Percentiles rank a stretch among this genome's conserved stretches.
These are phyloP conservation scores for Vigna mungo DNA, from an alignment of 306 rosid genomes.

Conservation along the genomic window DNA sequence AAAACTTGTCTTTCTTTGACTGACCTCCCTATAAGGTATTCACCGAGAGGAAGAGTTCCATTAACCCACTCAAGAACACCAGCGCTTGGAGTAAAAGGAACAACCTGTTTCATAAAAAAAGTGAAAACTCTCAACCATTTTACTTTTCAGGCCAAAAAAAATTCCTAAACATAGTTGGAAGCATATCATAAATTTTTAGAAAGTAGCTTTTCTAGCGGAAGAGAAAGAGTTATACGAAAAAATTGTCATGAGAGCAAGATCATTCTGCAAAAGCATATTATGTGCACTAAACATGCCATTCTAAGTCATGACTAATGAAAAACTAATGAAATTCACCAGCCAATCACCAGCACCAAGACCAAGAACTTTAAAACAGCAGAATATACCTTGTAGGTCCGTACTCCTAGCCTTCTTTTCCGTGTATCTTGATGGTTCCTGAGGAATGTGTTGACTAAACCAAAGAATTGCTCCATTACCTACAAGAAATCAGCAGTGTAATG, in stretches of 20 bases:
- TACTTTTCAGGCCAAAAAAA: not conserved
- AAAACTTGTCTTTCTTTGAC: constrained; percentile 39
- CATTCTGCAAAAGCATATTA: constrained; percentile 28
- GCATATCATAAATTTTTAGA: constrained; percentile 17
- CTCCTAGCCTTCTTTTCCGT: constrained; percentile 84
- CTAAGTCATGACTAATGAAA: constrained; percentile 13
- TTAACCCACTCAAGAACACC: constrained; percentile 99
- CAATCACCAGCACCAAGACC: constrained; percentile 23
- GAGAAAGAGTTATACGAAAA: constrained; percentile 8
- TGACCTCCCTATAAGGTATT: constrained; percentile 92
- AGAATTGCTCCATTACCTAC: constrained; percentile 97
- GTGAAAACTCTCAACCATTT: constrained; percentile 18
- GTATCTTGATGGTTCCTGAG: constrained; percentile 80
- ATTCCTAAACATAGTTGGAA: not conserved
- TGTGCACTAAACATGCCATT: not conserved
- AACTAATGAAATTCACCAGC: constrained; percentile 35
- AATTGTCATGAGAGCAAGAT: constrained; percentile 20
- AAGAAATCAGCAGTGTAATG: constrained; percentile 41
- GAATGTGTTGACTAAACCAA: constrained; percentile 93
- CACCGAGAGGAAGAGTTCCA: constrained; percentile 95
- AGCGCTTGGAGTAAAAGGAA: constrained; percentile 99
- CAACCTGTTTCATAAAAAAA: constrained; percentile 62
- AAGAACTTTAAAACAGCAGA: constrained; percentile 40
- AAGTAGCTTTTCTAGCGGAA: constrained; percentile 13
- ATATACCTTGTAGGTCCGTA: constrained; percentile 91